A percentile compares a stretch with the other conserved stretches of the same genome.
phyloP scores from a whole-genome alignment of 768 basidiomycete species.

The Fistulinella prunicolor region DNA sequence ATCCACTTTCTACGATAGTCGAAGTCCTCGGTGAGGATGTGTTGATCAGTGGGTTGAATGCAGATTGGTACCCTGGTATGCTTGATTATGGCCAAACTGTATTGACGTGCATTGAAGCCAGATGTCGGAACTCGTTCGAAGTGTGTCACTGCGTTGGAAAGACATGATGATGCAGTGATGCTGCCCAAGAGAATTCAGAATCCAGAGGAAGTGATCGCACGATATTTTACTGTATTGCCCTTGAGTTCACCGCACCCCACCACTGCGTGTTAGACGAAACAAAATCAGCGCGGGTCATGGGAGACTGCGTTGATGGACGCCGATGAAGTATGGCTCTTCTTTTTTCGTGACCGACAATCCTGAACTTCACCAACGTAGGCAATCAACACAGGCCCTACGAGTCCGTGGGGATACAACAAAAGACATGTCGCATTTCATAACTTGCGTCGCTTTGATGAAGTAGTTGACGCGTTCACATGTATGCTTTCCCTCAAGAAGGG shows the following conservation, averaged over 20 bases:
- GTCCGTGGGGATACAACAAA: slow-evolving; percentile 1
- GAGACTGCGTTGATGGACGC: no score
- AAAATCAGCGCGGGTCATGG: neutral
- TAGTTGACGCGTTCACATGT: neutral
- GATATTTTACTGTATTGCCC: slow-evolving; percentile 4
- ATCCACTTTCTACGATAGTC: neutral
- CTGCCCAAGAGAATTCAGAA: neutral
- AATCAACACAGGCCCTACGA: neutral
- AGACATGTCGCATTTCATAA: neutral
- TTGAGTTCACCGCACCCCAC: neutral
- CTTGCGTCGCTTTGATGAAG: slow-evolving; percentile 1
- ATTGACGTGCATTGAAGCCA: no score
- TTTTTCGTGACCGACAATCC: no score
- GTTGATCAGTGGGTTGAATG: neutral
- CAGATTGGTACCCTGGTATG: neutral
- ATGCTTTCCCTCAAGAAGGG: neutral
- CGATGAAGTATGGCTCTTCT: no score
- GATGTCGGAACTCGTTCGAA: neutral
- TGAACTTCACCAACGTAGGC: neutral
- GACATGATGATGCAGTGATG: neutral
- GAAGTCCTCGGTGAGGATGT: neutral
- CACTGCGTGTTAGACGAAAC: slow-evolving; percentile 8
- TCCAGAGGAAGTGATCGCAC: slow-evolving; percentile 1
- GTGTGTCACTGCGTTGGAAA: neutral
- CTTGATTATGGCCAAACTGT: no score